phyloP scores from a whole-genome alignment of 176 grass and related monocot genomes.

The Oryza meyeriana region DNA sequence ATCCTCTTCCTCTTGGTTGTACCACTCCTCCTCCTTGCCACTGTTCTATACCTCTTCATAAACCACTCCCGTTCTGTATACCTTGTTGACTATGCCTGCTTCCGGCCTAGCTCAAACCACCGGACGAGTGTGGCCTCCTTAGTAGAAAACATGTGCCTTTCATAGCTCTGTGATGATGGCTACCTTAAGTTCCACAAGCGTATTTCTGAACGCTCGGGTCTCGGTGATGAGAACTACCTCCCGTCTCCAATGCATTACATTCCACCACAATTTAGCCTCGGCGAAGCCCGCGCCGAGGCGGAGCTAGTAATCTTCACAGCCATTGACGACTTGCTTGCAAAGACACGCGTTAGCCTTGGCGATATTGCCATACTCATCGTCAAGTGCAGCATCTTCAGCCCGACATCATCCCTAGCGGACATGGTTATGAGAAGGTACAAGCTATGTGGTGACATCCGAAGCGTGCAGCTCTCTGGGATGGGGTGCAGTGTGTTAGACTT shows the following conservation, averaged over 20 bases:
- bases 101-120: not conserved
- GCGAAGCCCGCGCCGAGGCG: not conserved
- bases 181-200: too few species aligned
- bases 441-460: not conserved
- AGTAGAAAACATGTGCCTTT: too few species aligned
- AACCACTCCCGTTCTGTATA: not conserved
- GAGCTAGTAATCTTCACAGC: not conserved
- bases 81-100: not conserved
- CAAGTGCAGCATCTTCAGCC: not conserved
- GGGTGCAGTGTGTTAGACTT: too few species aligned
- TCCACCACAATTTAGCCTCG: not conserved
- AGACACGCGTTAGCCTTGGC: not conserved
- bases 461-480: not conserved
- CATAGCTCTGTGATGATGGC: too few species aligned
- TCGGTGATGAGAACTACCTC: not conserved
- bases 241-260: not conserved
- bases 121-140: too few species aligned
- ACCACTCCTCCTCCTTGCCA: too few species aligned
- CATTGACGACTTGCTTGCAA: not conserved
- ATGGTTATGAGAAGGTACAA: not conserved
- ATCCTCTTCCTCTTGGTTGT: not conserved
- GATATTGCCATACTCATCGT: not conserved
- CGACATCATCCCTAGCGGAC: not conserved
- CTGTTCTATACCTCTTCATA: not conserved
- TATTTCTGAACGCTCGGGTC: not conserved